Percentiles rank a stretch among this genome's conserved stretches.
These are phyloP conservation scores for Candida jianshihensis DNA, from an alignment of 805 yeast genomes.

Conservation along the genomic window DNA sequence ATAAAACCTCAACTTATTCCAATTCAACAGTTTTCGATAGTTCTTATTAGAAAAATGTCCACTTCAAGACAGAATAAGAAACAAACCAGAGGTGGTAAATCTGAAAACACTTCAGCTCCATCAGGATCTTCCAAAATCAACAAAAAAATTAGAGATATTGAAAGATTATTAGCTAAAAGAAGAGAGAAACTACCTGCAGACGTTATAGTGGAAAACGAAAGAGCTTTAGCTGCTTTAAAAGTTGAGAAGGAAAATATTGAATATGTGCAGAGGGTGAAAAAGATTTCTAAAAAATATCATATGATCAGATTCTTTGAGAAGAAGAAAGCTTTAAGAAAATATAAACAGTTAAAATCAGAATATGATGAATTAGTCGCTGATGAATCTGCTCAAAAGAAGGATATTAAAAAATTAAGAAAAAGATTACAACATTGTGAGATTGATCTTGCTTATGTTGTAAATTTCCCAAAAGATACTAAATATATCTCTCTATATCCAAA, in stretches of 20 bases:
- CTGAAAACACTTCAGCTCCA: background rate
- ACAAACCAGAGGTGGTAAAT: constrained; percentile 7
- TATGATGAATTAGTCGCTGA: constrained; percentile 21
- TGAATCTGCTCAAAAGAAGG: constrained; percentile 18
- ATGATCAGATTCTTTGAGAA: constrained; percentile 90
- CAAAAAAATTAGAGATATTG: constrained; percentile 82
- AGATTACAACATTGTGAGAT: constrained; percentile 49
- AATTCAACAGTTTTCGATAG: too few species aligned
- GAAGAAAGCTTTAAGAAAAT: constrained; percentile 72
- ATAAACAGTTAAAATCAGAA: constrained; percentile 40
- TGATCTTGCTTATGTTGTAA: constrained; percentile 67
- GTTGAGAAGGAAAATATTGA: constrained; percentile 49
- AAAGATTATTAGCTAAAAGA: constrained; percentile 51
- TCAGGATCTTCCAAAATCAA: constrained; percentile 52
- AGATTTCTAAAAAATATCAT: constrained; percentile 69
- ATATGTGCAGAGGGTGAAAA: constrained; percentile 37
- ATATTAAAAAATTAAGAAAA: constrained; percentile 38
- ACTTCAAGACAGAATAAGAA: constrained; percentile 14
- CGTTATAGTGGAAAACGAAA: constrained; percentile 62
- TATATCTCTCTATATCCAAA: constrained; percentile 74
- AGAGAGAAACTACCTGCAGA: constrained; percentile 57
- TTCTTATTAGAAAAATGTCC: too few species aligned
- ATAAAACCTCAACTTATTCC: background rate
- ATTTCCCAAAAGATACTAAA: constrained; percentile 74
- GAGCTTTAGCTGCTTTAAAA: constrained; percentile 61